phyloP scores from a whole-genome alignment of 2,329 filamentous ascomycete species.

The Trichothecium sympodiale region DNA sequence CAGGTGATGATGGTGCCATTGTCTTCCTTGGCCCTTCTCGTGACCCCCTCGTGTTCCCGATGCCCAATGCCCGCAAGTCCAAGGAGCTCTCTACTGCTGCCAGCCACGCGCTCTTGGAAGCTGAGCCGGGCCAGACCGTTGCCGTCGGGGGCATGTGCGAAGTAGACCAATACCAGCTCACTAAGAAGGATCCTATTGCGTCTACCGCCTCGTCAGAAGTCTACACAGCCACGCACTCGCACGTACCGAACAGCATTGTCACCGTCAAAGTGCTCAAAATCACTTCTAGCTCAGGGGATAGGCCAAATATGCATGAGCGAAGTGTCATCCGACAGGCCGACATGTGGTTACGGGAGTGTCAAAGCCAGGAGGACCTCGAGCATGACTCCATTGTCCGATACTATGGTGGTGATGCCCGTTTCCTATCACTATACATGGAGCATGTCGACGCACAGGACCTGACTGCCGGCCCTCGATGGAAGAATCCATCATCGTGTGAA shows the following conservation, averaged over 20 bases:
- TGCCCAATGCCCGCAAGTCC: conserved; percentile 33
- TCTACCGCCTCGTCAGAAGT: conserved; percentile 43
- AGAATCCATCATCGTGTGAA: conserved; percentile 31
- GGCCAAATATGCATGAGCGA: conserved; percentile 38
- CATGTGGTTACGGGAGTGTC: conserved; percentile 47
- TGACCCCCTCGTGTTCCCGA: conserved; percentile 39
- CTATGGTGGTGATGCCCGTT: conserved; percentile 48
- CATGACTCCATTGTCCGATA: conserved; percentile 48
- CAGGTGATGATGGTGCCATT: conserved; percentile 38
- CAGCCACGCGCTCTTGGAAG: conserved; percentile 39
- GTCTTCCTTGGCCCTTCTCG: conserved; percentile 34
- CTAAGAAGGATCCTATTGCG: conserved; percentile 45
- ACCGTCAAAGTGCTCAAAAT: conserved; percentile 53
- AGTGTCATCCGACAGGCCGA: conserved; percentile 49
- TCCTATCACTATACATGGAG: conserved; percentile 51
- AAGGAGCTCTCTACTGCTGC: conserved; percentile 34
- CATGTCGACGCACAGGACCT: conserved; percentile 47
- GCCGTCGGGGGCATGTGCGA: conserved; percentile 38
- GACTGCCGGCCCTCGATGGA: conserved; percentile 37
- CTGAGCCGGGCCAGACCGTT: conserved; percentile 37
- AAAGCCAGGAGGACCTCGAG: conserved; percentile 41
- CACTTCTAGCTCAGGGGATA: conserved; percentile 25
- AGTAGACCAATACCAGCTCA: conserved; percentile 42
- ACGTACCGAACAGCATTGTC: conserved; percentile 40
- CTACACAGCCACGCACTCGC: conserved; percentile 42